Evolutionary conservation across 2,329 filamentous ascomycete genomes (phyloP).

Genomic region (Metarhizium rileyi): DNA sequence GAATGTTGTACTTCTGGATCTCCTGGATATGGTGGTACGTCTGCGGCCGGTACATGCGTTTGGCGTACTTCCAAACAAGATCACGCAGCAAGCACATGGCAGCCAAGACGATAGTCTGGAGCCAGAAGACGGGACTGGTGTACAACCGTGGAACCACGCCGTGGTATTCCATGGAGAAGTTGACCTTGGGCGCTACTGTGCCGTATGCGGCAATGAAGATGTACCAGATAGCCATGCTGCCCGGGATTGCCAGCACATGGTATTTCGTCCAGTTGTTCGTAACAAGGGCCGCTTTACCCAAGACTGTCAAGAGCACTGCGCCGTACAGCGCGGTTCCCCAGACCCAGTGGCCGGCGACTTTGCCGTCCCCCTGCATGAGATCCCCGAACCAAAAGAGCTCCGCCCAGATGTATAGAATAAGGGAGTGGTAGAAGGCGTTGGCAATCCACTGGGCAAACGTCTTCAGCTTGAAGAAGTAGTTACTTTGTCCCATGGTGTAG

Average conservation of each 20-base stretch:
- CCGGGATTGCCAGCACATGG: conserved; percentile 88
- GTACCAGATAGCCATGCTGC: conserved; percentile 86
- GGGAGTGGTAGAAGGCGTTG: conserved; percentile 92
- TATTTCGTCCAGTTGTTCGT: conserved; percentile 99
- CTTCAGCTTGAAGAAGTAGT: conserved; percentile 85
- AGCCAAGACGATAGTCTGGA: conserved; percentile 75
- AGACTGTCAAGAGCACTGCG: conserved; percentile 81
- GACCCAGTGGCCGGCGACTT: conserved; percentile 87
- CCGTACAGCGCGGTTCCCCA: conserved; percentile 96
- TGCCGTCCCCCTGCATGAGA: conserved; percentile 67
- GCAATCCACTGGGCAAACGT: conserved; percentile 88
- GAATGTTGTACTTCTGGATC: conserved; percentile 99
- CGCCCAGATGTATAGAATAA: conserved; percentile 81
- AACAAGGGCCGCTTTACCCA: conserved; percentile 88
- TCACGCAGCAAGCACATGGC: conserved; percentile 77
- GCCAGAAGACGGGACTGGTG: conserved; percentile 77
- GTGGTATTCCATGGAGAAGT: conserved; percentile 73
- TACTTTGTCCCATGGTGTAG: conserved; percentile 86
- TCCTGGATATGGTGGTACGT: conserved; percentile 98
- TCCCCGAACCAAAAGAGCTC: conserved; percentile 77
- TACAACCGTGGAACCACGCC: conserved; percentile 78
- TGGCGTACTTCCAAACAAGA: conserved; percentile 93
- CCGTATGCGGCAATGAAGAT: conserved; percentile 83
- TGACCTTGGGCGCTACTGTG: conserved; percentile 71
- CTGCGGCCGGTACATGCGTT: conserved; percentile 94